Percentiles rank a stretch among this genome's conserved stretches.
These are phyloP conservation scores for Oryza rufipogon DNA, from an alignment of 176 grass and related monocot species.

Conservation along the genomic window DNA sequence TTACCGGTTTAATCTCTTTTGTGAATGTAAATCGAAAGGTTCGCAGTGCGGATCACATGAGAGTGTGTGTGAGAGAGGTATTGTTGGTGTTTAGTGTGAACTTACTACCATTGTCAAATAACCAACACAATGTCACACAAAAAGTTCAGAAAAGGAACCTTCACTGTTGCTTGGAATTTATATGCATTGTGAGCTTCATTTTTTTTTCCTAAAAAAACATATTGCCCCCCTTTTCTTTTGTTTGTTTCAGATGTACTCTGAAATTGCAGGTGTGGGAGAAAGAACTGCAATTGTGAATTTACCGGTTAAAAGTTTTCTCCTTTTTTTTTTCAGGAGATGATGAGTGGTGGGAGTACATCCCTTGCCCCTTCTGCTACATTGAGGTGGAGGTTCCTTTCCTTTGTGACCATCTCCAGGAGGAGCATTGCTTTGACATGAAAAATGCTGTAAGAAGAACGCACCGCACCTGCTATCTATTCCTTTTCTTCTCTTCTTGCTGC, in stretches of 20 bases:
- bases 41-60: slow-evolving; percentile 7
- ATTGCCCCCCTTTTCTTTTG: neutral
- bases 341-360: slow-evolving; percentile 68
- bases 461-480: neutral
- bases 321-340: slow-evolving; percentile 46
- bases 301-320: neutral
- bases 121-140: neutral
- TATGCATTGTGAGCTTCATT: neutral
- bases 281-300: neutral
- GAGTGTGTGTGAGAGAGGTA: no score
- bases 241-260: neutral
- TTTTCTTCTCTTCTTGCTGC: neutral
- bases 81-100: neutral
- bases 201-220: neutral
- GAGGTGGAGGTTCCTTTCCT: slow-evolving; percentile 62
- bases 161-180: neutral
- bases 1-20: neutral
- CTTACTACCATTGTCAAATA: neutral
- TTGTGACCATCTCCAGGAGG: slow-evolving; percentile 61
- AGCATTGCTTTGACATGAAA: slow-evolving; percentile 70
- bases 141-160: slow-evolving; percentile 9
- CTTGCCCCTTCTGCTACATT: slow-evolving; percentile 69
- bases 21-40: neutral
- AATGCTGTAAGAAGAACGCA: slow-evolving; percentile 47
- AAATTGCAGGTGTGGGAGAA: neutral